Evolutionary conservation across 768 basidiomycete genomes (phyloP), one percentile per base, ranked within the genome.

Genomic region (Lactarius evosmus): DNA sequence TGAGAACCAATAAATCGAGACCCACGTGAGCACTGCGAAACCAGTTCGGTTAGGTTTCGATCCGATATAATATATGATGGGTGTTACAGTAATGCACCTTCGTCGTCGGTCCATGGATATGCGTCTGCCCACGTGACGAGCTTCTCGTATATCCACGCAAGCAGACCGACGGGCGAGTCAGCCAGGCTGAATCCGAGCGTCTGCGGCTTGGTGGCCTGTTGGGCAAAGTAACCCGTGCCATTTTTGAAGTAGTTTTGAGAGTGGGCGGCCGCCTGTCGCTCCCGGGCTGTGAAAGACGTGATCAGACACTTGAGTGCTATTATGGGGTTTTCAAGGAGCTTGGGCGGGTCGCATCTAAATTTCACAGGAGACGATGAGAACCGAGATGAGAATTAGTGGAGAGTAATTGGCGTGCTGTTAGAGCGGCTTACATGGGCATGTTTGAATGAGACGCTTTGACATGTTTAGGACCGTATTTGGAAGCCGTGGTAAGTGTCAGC

Each of bases 1-100:
- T 7, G 84, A 85, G 72, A 86, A 85, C 76, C 78, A 81, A 68
- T 82, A 85, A 16, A 84, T 75, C 2, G 83, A 85, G 25, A 84
- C 70, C 84, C 85, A 87, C 0, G 82, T 84, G 36, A 87, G 66
- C 1, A 86, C 85, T 85, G 60, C 9, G 5, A 46, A 25, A 46
- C 5, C 4, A 1, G 44, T 25, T 14, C 44, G 5, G 44, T 22
- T 12, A 22, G 44, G 44, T 3, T 44, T 41, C 7, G 4, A 44
- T 0, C 14, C 5, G n/a, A 7, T 7, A 19, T 22, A 46, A 7
- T 7, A 19, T 22, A 46, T 46, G 44, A 11, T 22, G 11, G 44
- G 11, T 46, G 22, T 12, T 16, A 44, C 16, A 7, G 27, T n/a
- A 29, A 32, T 66, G 4, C 19, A 80, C 85, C 74, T 74, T 85